A percentile compares a stretch with the other conserved stretches of the same genome.
These are phyloP conservation scores for Annulohypoxylon nitens DNA, from an alignment of 495 filamentous ascomycete genomes.

Conservation along the genomic window DNA sequence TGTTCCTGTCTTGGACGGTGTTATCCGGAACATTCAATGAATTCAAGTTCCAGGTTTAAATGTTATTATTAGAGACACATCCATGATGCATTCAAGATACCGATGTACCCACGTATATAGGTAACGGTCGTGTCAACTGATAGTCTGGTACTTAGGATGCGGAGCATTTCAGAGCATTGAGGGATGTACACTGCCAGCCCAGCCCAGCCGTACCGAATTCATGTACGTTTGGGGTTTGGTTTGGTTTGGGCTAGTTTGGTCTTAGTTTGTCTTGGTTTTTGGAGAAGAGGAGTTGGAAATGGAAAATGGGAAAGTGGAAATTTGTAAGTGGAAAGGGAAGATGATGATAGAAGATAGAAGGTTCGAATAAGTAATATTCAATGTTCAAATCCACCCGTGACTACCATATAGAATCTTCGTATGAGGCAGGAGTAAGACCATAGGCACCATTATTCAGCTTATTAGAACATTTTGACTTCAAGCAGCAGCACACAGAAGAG, in stretches of 20 bases:
- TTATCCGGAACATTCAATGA: slow-evolving; percentile 13
- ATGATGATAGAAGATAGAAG: slow-evolving; percentile 14
- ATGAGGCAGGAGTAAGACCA: not conserved
- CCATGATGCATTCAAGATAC: not conserved
- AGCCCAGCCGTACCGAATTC: not conserved
- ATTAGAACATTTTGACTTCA: too few species aligned
- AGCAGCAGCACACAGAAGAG: too few species aligned
- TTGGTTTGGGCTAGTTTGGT: slow-evolving; percentile 6
- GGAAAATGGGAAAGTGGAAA: not conserved
- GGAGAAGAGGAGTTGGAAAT: not conserved
- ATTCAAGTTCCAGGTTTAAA: too few species aligned
- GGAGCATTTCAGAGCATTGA: slow-evolving; percentile 4
- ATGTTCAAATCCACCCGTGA: not conserved
- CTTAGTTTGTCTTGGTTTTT: slow-evolving; percentile 21
- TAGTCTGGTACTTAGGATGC: not conserved
- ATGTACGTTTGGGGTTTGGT: not conserved
- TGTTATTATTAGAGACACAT: slow-evolving; percentile 12
- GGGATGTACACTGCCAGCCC: not conserved
- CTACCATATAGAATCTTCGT: too few species aligned
- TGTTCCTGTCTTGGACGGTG: slow-evolving; percentile 25
- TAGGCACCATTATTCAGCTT: not conserved
- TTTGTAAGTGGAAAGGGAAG: not conserved
- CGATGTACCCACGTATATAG: not conserved
- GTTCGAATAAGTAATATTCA: not conserved
- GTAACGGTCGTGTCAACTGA: not conserved